A percentile compares a stretch with the other conserved stretches of the same genome.
phyloP scores from a whole-genome alignment of 768 basidiomycete species.

The Jaapia argillacea region DNA sequence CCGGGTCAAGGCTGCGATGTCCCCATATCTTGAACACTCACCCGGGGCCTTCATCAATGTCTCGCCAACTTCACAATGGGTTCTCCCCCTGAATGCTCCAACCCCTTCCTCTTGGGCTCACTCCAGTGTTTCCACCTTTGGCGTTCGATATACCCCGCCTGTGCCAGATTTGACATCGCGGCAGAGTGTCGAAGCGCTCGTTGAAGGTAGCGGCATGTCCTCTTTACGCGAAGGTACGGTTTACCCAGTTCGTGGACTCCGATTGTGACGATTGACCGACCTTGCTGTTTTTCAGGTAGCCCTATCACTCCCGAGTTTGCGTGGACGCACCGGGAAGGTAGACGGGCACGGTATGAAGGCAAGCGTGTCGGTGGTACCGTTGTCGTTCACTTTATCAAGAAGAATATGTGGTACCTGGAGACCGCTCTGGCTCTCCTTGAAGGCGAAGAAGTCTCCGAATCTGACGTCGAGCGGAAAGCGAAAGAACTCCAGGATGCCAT shows the following conservation, averaged over 20 bases:
- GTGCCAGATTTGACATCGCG: conserved; percentile 48
- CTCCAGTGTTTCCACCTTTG: conserved; percentile 84
- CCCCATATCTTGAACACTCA: conserved; percentile 38
- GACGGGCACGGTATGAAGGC: conserved; percentile 49
- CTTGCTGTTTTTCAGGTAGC: conserved; percentile 29
- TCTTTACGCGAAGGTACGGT: conserved; percentile 49
- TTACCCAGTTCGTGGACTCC: conserved; percentile 2
- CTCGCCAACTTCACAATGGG: neutral
- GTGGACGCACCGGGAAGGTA: conserved; percentile 68
- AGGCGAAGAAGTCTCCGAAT: conserved; percentile 59
- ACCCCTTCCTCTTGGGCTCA: conserved; percentile 59
- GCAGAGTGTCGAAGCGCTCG: conserved; percentile 82
- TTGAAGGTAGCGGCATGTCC: conserved; percentile 88
- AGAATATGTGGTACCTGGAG: conserved; percentile 93
- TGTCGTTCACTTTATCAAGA: conserved; percentile 96
- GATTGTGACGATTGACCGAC: conserved; percentile 2
- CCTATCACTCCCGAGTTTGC: conserved; percentile 52
- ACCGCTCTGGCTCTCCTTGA: conserved; percentile 83
- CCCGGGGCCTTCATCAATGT: conserved; percentile 28
- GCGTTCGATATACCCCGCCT: conserved; percentile 64
- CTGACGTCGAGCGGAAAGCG: conserved; percentile 10
- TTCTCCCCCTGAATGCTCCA: conserved; percentile 19
- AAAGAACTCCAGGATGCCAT: neutral
- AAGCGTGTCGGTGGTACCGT: conserved; percentile 84
- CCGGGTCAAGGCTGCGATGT: conserved; percentile 50